Evolutionary conservation across 768 basidiomycete species (phyloP), one percentile per base, ranked within the genome.

Genomic region (Tricholoma bakamatsutake): DNA sequence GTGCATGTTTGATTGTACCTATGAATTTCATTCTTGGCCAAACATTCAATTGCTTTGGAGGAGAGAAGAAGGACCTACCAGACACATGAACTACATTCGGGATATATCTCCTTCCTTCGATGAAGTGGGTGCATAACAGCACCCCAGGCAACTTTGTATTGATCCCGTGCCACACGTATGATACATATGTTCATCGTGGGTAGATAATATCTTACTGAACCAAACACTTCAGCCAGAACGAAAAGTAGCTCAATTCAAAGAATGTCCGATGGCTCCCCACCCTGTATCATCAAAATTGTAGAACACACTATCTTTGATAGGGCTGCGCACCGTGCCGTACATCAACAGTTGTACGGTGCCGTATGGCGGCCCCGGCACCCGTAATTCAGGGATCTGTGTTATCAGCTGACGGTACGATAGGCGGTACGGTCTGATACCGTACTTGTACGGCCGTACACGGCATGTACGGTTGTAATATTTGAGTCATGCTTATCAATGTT

Each of bases 81-180:
- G 90, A 90, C 12, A 93, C 73, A 62, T 90, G 90, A 0, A 94
- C 73, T 4, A 95, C 85, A 58, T 89, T 78, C 0, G 93, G 92
- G 24, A 94, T 79, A 53, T 81, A 79, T 17, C 71, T 74, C 13
- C 35, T 37, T 37, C 35, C 35, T 8, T 87, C 82, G 40, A 94
- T 77, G 65, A 12, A 94, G 71, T 0, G 89, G n/a, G n/a, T n/a
- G n/a, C n/a, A n/a, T 90, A 17, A 92, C 64, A 0, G 84, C 88
- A 0, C 82, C 91, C 89, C 90, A 91, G 0, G 89, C 88, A 34
- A 88, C 80, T 4, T 78, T 80, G 64, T 91, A 83, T 55, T 90
- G 88, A 51, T 91, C 90, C 53, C 93, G 76, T 30, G 87, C 87
- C 27, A 93, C 88, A 40, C 93, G 87, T 42, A 95, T 81, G 64